A percentile compares a stretch with the other conserved stretches of the same genome.
phyloP scores from a whole-genome alignment of 352 stramenopile species.

The Pythium sp. region DNA sequence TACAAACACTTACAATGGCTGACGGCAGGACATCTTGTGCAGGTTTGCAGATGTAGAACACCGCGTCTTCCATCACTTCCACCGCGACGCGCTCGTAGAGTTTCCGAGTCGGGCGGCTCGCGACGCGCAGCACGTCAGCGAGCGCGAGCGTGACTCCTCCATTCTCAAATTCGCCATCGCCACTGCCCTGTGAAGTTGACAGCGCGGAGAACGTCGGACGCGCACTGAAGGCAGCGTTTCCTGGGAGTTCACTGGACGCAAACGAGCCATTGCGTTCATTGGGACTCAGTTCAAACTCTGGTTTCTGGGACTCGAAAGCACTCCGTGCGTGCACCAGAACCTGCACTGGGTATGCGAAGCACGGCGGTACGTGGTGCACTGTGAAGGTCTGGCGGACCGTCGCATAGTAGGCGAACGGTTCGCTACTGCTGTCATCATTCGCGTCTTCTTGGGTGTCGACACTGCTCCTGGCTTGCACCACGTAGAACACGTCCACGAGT shows the following conservation, averaged over 20 bases:
- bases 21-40: not conserved
- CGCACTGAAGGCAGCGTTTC: conserved; percentile 39
- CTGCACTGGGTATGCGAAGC: conserved; percentile 39
- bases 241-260: conserved; percentile 25
- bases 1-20: not conserved
- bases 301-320: conserved; percentile 25
- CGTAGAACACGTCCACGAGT: conserved; percentile 37
- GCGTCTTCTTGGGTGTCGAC: conserved; percentile 13
- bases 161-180: not conserved
- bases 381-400: conserved; percentile 48
- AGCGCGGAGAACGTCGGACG: conserved; percentile 50
- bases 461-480: conserved; percentile 31
- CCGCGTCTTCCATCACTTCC: conserved; percentile 30
- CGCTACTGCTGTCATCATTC: conserved; percentile 10
- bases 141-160: conserved; percentile 20
- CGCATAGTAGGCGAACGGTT: conserved; percentile 30
- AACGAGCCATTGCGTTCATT: conserved; percentile 1
- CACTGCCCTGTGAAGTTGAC: conserved; percentile 14
- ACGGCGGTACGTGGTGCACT: conserved; percentile 24
- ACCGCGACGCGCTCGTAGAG: conserved; percentile 40
- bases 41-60: conserved; percentile 30
- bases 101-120: conserved; percentile 32
- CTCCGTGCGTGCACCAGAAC: conserved; percentile 31
- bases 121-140: conserved; percentile 40
- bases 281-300: conserved; percentile 22